Evolutionary conservation across 1,284 basidiomycete species (phyloP).

Genomic region (Omphalotus olearius): DNA sequence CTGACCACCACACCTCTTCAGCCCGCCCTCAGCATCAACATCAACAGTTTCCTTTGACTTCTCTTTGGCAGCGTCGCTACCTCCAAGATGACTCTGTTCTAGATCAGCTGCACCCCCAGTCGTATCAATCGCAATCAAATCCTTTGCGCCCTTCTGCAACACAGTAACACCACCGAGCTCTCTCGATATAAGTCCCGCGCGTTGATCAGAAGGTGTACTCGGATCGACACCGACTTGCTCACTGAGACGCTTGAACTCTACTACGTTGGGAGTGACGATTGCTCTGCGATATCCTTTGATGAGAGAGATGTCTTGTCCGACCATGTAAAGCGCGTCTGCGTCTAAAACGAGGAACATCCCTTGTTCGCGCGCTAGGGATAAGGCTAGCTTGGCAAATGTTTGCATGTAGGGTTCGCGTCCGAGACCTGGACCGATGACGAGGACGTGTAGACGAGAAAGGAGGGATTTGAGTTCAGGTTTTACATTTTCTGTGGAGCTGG

Average conservation of each 20-base stretch:
- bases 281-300: conserved; percentile 80
- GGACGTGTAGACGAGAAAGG: conserved; percentile 83
- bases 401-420: conserved; percentile 92
- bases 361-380: conserved; percentile 44
- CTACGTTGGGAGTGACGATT: conserved; percentile 91
- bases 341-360: conserved; percentile 92
- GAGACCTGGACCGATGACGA: conserved; percentile 91
- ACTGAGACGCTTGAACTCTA: conserved; percentile 87
- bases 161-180: conserved; percentile 85
- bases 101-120: conserved; percentile 44
- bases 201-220: conserved; percentile 41
- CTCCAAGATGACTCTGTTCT: conserved; percentile 34
- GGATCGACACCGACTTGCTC: conserved; percentile 66
- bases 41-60: conserved; percentile 54
- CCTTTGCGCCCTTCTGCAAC: conserved; percentile 83
- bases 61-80: conserved; percentile 34
- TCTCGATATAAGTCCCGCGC: conserved; percentile 62
- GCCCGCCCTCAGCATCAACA: conserved; percentile 72
- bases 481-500: conserved; percentile 45
- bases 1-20: conserved; percentile 94
- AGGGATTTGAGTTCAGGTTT: conserved; percentile 63
- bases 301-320: conserved; percentile 71
- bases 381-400: conserved; percentile 57
- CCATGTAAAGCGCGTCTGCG: conserved; percentile 83
- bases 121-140: conserved; percentile 67